Evolutionary conservation across 345 rosid genomes (phyloP).

Genomic region (Eucalyptus microcorys): DNA sequence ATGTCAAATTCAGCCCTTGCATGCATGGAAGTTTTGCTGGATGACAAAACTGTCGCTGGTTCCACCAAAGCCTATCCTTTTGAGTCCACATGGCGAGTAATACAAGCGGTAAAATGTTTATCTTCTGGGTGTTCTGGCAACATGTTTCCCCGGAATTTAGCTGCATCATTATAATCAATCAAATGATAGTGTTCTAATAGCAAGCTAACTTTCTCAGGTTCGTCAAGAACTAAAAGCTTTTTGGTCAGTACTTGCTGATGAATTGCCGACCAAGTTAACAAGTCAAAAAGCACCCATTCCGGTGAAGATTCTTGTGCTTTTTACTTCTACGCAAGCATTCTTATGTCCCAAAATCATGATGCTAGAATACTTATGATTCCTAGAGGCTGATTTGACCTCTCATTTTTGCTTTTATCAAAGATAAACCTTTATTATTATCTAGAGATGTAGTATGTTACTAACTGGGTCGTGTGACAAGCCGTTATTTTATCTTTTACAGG

Average conservation of each 20-base stretch:
- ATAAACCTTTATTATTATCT: neutral
- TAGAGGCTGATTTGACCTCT: neutral
- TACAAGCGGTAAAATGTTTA: conserved; percentile 42
- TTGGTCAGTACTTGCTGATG: conserved; percentile 72
- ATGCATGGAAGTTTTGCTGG: conserved; percentile 76
- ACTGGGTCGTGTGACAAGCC: neutral
- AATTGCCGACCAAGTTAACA: conserved; percentile 45
- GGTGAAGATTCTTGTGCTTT: conserved; percentile 7
- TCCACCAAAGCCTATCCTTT: conserved; percentile 67
- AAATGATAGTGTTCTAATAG: neutral
- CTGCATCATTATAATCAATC: neutral
- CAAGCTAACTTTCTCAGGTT: conserved; percentile 35
- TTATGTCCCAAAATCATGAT: neutral
- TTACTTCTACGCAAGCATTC: neutral
- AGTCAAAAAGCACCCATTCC: conserved; percentile 28
- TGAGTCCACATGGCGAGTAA: conserved; percentile 84
- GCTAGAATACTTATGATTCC: neutral
- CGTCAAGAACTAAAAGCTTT: conserved; percentile 42
- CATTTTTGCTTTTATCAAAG: neutral
- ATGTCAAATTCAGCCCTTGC: conserved; percentile 82
- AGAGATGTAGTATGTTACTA: neutral
- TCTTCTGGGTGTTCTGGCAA: neutral
- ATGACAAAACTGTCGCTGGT: conserved; percentile 26
- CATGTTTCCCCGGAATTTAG: neutral
- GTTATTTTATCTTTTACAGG: neutral